Evolutionary conservation across 1,284 basidiomycete genomes (phyloP).

Genomic region (Meripilus lineatus): DNA sequence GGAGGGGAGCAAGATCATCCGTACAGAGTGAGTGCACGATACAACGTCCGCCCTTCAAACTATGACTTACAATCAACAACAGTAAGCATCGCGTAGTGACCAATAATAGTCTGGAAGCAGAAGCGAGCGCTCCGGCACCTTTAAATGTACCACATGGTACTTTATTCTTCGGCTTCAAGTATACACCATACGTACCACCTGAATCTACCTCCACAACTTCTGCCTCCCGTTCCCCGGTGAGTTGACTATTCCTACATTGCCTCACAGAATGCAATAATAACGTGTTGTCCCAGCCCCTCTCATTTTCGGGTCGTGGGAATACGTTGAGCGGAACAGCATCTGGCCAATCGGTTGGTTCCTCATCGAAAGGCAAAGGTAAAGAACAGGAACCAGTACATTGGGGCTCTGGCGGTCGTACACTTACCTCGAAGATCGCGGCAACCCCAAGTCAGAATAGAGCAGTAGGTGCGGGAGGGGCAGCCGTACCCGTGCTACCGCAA

Average conservation of each 20-base stretch:
- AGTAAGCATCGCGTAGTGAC: slow-evolving; percentile 87
- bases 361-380: slow-evolving; percentile 51
- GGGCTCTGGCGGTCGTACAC: slow-evolving; percentile 50
- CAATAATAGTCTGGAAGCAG: slow-evolving; percentile 72
- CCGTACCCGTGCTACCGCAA: slow-evolving; percentile 41
- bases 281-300: slow-evolving; percentile 34
- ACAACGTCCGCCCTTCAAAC: neutral
- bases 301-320: slow-evolving; percentile 92
- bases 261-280: neutral
- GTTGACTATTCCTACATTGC: slow-evolving; percentile 6
- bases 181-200: slow-evolving; percentile 62
- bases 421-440: slow-evolving; percentile 38
- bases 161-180: slow-evolving; percentile 90
- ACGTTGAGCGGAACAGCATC: slow-evolving; percentile 59
- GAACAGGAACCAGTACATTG: slow-evolving; percentile 37
- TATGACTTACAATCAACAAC: too few relatives aligned
- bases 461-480: slow-evolving; percentile 49
- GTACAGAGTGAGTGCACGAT: slow-evolving; percentile 79
- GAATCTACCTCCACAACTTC: slow-evolving; percentile 12
- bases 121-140: slow-evolving; percentile 82
- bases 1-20: slow-evolving; percentile 82
- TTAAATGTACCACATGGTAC: slow-evolving; percentile 91
- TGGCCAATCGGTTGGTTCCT: slow-evolving; percentile 18
- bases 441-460: slow-evolving; percentile 23
- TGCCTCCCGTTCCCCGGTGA: too few relatives aligned